A percentile compares a stretch with the other conserved stretches of the same genome.
Conservation (phyloP, 208 protist species). For the Acanthamoeba sp. region DNA sequence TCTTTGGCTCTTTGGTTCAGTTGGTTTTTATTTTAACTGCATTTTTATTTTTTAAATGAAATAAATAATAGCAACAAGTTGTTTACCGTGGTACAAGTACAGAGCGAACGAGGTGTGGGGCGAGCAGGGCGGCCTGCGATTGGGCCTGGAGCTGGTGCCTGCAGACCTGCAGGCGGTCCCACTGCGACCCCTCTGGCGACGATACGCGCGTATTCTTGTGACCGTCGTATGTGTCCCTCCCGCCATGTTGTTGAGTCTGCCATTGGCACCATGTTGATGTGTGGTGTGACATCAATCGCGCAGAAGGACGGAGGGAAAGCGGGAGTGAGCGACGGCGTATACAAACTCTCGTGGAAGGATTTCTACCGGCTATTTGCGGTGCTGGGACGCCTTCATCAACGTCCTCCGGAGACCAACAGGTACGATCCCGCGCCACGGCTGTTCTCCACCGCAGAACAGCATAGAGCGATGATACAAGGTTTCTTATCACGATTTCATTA, state of each 20-base stretch:
- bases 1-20: too few relatives aligned
- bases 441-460: not conserved
- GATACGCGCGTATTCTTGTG: not conserved
- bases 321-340: not conserved
- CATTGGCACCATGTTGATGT: too few relatives aligned
- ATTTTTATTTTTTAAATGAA: not conserved
- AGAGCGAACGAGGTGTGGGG: not conserved
- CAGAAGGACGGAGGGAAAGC: not conserved
- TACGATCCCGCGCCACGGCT: too few relatives aligned
- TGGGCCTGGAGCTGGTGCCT: not conserved
- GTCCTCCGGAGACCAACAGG: not conserved
- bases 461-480: too few relatives aligned
- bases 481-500: too few relatives aligned
- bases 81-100: not conserved
- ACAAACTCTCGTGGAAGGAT: not conserved
- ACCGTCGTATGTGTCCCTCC: not conserved
- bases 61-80: not conserved
- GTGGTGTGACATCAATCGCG: too few relatives aligned
- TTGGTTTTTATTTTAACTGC: not conserved
- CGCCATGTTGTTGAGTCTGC: not conserved
- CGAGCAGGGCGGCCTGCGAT: not conserved
- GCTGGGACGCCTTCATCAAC: not conserved
- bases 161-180: not conserved
- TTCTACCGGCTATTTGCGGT: slow-evolving; percentile 19
- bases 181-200: not conserved